phyloP scores from a whole-genome alignment of 345 rosid species.

The Adansonia digitata region DNA sequence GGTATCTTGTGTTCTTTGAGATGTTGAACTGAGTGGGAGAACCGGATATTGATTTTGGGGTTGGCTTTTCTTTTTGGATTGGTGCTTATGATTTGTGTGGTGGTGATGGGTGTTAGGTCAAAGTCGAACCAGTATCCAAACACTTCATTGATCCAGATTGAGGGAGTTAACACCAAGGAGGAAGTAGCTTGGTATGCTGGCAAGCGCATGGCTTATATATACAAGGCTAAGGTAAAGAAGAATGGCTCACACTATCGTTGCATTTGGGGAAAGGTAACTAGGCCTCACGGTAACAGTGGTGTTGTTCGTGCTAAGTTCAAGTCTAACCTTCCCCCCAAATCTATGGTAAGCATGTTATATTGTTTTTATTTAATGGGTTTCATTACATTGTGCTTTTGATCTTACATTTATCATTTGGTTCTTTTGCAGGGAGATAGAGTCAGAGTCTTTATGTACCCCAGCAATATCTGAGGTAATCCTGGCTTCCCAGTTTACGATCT shows the following conservation, averaged over 20 bases:
- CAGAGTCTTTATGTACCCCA: constrained; percentile 96
- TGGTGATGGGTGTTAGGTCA: constrained; percentile 42
- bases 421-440: constrained; percentile 62
- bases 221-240: constrained; percentile 88
- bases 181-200: constrained; percentile 82
- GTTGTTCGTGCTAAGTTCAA: constrained; percentile 87
- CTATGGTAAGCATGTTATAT: constrained; percentile 51
- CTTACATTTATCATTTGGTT: background rate
- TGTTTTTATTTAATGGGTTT: background rate
- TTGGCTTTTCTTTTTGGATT: background rate
- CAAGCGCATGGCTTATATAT: constrained; percentile 88
- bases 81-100: background rate
- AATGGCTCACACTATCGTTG: constrained; percentile 80
- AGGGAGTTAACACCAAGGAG: constrained; percentile 84
- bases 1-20: background rate
- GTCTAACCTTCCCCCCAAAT: constrained; percentile 81
- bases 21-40: background rate
- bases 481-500: background rate
- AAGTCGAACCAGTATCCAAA: constrained; percentile 86
- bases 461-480: constrained; percentile 71
- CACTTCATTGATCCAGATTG: constrained; percentile 76
- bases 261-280: constrained; percentile 87
- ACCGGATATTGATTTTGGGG: background rate
- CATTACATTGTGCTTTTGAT: background rate
- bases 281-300: constrained; percentile 95